phyloP scores from a whole-genome alignment of 2,329 filamentous ascomycete genomes.

The Leptographium lundbergii region DNA sequence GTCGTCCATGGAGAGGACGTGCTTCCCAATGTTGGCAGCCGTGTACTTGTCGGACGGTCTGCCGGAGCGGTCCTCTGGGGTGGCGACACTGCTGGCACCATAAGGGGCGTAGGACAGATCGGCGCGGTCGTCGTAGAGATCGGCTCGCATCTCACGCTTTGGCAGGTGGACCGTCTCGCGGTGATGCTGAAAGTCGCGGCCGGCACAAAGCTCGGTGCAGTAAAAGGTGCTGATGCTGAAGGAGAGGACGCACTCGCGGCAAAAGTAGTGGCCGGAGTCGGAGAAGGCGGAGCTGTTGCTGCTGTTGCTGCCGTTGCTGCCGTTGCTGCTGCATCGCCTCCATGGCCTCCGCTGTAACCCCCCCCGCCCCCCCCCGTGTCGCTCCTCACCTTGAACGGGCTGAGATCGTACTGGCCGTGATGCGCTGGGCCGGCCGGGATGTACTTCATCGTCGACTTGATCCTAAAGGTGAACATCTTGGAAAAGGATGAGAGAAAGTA shows the following conservation, averaged over 20 bases:
- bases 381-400: slow-evolving; percentile 70
- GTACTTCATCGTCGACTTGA: slow-evolving; percentile 80
- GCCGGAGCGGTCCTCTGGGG: neutral
- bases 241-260: slow-evolving; percentile 19
- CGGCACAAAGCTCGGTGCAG: slow-evolving; percentile 20
- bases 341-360: slow-evolving; percentile 35
- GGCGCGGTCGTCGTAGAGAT: slow-evolving; percentile 10
- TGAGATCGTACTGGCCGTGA: slow-evolving; percentile 68
- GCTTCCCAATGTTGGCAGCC: slow-evolving; percentile 11
- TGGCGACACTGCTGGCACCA: neutral
- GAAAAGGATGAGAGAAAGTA: slow-evolving; percentile 75
- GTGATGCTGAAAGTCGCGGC: slow-evolving; percentile 19
- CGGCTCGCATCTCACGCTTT: slow-evolving; percentile 11
- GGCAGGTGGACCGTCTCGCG: slow-evolving; percentile 20
- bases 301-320: neutral
- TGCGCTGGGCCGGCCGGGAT: slow-evolving; percentile 62
- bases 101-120: slow-evolving; percentile 8
- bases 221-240: slow-evolving; percentile 17
- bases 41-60: slow-evolving; percentile 6
- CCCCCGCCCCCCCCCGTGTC: neutral
- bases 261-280: slow-evolving; percentile 12
- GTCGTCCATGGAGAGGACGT: slow-evolving; percentile 10
- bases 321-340: slow-evolving; percentile 20
- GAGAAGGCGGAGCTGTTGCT: neutral
- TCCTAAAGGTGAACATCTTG: slow-evolving; percentile 85